Conservation (phyloP, 441 rosid genomes). For the Eutrema salsugineum region DNA sequence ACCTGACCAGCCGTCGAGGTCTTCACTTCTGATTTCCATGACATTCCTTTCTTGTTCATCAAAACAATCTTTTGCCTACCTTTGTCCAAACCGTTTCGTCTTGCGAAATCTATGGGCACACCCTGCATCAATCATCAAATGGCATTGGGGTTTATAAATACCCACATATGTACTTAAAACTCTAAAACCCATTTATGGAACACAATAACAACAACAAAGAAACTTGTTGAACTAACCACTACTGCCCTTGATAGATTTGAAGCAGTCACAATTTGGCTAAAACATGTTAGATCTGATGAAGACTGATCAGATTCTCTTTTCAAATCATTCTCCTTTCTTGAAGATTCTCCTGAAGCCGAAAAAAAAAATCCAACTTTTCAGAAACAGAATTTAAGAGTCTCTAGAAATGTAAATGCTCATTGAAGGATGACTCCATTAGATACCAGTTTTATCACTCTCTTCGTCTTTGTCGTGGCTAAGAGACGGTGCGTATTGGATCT, state of each 20-base stretch:
- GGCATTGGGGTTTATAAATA: background rate
- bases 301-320: background rate
- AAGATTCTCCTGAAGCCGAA: background rate
- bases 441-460: background rate
- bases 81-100: background rate
- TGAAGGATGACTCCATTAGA: background rate
- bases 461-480: background rate
- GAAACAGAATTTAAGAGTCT: background rate
- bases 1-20: background rate
- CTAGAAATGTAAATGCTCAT: background rate
- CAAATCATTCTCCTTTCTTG: too few species aligned
- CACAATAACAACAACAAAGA: background rate
- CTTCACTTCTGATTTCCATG: background rate
- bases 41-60: slow-evolving; percentile 17
- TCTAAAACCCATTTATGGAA: background rate
- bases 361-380: background rate
- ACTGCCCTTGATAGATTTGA: background rate
- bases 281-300: background rate
- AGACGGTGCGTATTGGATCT: background rate
- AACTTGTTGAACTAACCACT: background rate
- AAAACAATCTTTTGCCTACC: background rate
- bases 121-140: background rate
- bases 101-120: background rate
- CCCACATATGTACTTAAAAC: background rate
- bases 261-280: background rate